phyloP scores from a whole-genome alignment of 2,329 filamentous ascomycete species.

The Verticillium longisporum region DNA sequence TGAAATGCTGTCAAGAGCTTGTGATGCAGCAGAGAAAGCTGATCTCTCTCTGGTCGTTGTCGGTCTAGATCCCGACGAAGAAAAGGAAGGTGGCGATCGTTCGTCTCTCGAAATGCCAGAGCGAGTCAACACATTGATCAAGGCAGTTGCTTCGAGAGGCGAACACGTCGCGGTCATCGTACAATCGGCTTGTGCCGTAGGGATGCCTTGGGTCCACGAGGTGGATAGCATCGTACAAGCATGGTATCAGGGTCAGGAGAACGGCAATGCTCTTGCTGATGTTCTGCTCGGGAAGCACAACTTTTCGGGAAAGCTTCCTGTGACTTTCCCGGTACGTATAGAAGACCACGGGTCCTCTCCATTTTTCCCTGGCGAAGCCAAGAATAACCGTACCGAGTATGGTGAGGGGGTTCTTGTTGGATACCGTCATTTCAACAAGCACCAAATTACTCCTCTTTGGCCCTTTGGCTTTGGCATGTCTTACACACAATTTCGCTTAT shows the following conservation, averaged over 20 bases:
- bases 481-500: conserved; percentile 38
- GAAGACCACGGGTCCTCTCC: conserved; percentile 65
- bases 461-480: conserved; percentile 61
- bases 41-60: no score
- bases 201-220: conserved; percentile 46
- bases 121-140: no score
- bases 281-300: conserved; percentile 57
- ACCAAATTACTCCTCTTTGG: conserved; percentile 38
- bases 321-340: conserved; percentile 55
- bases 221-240: conserved; percentile 55
- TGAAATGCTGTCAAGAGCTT: no score
- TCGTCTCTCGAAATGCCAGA: no score
- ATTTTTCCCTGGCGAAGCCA: conserved; percentile 49
- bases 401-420: conserved; percentile 62
- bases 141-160: conserved; percentile 11
- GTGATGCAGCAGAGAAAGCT: no score
- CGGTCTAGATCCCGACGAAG: no score
- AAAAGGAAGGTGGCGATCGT: no score
- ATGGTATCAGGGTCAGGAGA: conserved; percentile 66
- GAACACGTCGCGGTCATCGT: conserved; percentile 52
- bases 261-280: conserved; percentile 60
- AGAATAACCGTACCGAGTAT: conserved; percentile 41
- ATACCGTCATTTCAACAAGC: conserved; percentile 56
- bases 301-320: conserved; percentile 55
- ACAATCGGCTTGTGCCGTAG: conserved; percentile 55